A percentile compares a stretch with the other conserved stretches of the same genome.
Conservation (phyloP, 2,329 filamentous ascomycete species). For the Purpureocillium takamizusanense region DNA sequence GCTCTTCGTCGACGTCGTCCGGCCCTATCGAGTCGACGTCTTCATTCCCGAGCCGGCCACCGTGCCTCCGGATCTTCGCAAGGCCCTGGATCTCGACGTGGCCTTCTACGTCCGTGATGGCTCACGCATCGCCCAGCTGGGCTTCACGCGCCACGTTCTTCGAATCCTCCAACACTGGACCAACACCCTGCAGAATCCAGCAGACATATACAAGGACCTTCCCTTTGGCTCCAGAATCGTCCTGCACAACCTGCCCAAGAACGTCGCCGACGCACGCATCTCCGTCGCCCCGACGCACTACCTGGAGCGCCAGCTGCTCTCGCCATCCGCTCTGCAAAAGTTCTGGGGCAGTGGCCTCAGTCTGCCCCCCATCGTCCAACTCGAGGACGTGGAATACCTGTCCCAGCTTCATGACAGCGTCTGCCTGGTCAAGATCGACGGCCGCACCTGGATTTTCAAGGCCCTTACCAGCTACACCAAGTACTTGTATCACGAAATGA, state of each 20-base stretch:
- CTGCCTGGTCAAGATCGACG: constrained; percentile 38
- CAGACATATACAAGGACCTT: constrained; percentile 30
- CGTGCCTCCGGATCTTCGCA: constrained; percentile 30
- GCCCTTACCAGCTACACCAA: constrained; percentile 47
- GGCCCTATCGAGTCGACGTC: constrained; percentile 48
- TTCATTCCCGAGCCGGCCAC: constrained; percentile 43
- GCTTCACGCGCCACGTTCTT: constrained; percentile 43
- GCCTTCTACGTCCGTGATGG: constrained; percentile 48
- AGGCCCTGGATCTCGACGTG: constrained; percentile 35
- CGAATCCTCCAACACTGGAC: constrained; percentile 46
- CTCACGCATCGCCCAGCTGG: constrained; percentile 35
- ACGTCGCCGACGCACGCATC: constrained; percentile 36
- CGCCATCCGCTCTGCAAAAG: constrained; percentile 27
- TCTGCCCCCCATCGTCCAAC: constrained; percentile 38
- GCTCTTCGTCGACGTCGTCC: constrained; percentile 34
- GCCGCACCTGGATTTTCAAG: constrained; percentile 44
- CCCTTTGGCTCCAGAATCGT: constrained; percentile 52
- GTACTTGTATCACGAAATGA: constrained; percentile 53
- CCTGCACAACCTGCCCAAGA: constrained; percentile 38
- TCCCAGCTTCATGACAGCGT: constrained; percentile 51
- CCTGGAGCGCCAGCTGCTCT: constrained; percentile 43
- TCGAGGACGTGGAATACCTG: constrained; percentile 39
- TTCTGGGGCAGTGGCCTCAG: constrained; percentile 33
- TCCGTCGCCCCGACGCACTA: constrained; percentile 39
- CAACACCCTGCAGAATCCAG: constrained; percentile 16